Percentiles rank a stretch among this genome's conserved stretches.
phyloP scores from a whole-genome alignment of 2,329 filamentous ascomycete species.

The Lecanicillium sp. region DNA sequence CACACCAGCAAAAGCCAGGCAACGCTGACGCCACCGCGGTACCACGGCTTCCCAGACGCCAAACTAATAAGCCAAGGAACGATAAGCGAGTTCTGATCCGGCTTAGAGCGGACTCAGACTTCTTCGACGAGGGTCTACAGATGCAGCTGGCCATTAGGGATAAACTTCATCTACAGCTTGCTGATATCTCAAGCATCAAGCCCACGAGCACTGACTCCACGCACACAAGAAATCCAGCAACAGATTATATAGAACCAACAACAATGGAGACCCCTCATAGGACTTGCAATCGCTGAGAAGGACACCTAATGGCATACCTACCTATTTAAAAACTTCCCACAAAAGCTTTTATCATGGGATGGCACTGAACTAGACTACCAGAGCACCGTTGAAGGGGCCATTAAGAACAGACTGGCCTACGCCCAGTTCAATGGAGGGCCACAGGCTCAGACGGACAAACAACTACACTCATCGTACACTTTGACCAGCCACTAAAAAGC shows the following conservation, averaged over 20 bases:
- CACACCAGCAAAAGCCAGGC: not conserved
- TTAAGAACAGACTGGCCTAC: not conserved
- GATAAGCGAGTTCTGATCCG: not conserved
- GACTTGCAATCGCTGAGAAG: not conserved
- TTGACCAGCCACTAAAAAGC: not conserved
- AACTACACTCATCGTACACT: not conserved
- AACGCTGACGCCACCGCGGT: not conserved
- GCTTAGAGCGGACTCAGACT: not conserved
- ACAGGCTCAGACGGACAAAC: not conserved
- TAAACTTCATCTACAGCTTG: not conserved
- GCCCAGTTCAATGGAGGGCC: not conserved
- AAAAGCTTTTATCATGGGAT: not conserved
- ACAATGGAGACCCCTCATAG: not conserved
- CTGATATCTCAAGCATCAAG: not conserved
- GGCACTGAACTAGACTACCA: constrained; percentile 2
- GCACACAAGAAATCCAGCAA: not conserved
- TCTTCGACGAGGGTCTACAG: not conserved
- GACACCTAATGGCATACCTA: constrained; percentile 9
- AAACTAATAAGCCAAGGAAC: not conserved
- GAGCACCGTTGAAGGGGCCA: not conserved
- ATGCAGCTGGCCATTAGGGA: constrained; percentile 2
- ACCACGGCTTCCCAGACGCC: not conserved
- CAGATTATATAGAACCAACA: constrained; percentile 2
- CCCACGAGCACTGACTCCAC: not conserved
- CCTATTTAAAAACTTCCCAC: constrained; percentile 2